Evolutionary conservation across 2,329 filamentous ascomycete species (phyloP).

Genomic region (Clathrospora elynae): DNA sequence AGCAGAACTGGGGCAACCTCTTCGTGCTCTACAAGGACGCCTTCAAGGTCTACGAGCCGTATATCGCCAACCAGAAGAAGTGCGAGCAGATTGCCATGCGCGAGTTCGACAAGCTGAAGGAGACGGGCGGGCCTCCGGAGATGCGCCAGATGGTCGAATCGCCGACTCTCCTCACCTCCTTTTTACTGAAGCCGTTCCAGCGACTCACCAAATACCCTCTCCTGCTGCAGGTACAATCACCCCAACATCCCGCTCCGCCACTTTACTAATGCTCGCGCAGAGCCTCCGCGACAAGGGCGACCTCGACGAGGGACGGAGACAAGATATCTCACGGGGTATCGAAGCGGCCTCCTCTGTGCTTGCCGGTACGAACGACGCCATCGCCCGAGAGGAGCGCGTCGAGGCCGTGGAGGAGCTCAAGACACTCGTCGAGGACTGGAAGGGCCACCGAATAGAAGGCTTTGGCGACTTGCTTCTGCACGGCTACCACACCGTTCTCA

Average conservation of each 20-base stretch:
- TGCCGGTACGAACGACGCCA: conserved; percentile 84
- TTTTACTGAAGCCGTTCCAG: conserved; percentile 95
- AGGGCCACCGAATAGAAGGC: conserved; percentile 85
- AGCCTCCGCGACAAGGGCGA: conserved; percentile 85
- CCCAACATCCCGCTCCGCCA: conserved; percentile 4
- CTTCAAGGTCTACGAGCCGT: conserved; percentile 93
- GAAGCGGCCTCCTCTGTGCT: conserved; percentile 82
- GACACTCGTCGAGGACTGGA: conserved; percentile 92
- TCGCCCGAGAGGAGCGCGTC: conserved; percentile 82
- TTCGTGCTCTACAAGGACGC: conserved; percentile 84
- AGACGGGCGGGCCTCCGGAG: conserved; percentile 67
- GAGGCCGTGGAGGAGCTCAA: conserved; percentile 84
- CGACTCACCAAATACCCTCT: conserved; percentile 92
- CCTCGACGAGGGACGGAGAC: conserved; percentile 69
- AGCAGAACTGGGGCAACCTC: conserved; percentile 93
- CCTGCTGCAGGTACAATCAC: conserved; percentile 72
- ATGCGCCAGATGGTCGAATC: conserved; percentile 79
- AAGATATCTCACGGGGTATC: conserved; percentile 76
- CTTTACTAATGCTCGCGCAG: conserved; percentile 51
- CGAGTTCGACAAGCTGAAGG: conserved; percentile 83
- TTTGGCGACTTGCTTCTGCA: conserved; percentile 89
- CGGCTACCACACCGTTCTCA: conserved; percentile 89
- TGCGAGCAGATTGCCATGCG: conserved; percentile 83
- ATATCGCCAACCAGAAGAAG: conserved; percentile 94
- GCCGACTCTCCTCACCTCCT: conserved; percentile 85